A percentile compares a stretch with the other conserved stretches of the same genome.
These are phyloP conservation scores for Teratosphaeria zuluensis DNA, from an alignment of 2,329 filamentous ascomycete species.

Conservation along the genomic window DNA sequence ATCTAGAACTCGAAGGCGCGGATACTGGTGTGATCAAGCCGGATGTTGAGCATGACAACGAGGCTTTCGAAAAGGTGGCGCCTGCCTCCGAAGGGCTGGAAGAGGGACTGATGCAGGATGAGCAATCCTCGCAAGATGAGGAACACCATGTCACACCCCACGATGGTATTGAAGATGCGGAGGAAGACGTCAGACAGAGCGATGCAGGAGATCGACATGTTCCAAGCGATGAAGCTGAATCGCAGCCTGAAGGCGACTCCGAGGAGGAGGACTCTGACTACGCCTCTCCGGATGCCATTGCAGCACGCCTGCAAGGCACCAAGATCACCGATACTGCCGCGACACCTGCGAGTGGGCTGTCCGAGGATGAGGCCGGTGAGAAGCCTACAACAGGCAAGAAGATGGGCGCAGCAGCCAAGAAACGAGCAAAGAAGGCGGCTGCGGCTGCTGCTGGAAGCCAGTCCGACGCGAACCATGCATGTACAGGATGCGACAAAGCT, in stretches of 20 bases:
- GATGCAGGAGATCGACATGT: not conserved
- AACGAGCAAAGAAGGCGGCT: constrained; percentile 39
- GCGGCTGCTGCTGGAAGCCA: constrained; percentile 26
- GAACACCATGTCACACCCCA: not conserved
- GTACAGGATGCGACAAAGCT: constrained; percentile 64
- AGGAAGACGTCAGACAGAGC: constrained; percentile 1
- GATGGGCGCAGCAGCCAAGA: constrained; percentile 30
- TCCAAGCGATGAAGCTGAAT: not conserved
- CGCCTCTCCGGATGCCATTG: constrained; percentile 32
- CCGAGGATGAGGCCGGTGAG: constrained; percentile 5
- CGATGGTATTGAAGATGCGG: not conserved
- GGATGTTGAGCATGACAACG: constrained; percentile 12
- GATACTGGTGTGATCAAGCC: constrained; percentile 6
- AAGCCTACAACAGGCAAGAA: constrained; percentile 35
- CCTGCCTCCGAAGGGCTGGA: not conserved
- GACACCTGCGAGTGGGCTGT: constrained; percentile 1
- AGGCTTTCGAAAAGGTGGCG: constrained; percentile 6
- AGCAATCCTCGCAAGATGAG: not conserved
- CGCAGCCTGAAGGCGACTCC: constrained; percentile 2
- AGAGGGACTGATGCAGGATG: not conserved
- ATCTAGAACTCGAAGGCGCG: constrained; percentile 39
- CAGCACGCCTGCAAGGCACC: constrained; percentile 28
- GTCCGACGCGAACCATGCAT: constrained; percentile 48
- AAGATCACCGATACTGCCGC: constrained; percentile 4
- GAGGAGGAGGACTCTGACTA: constrained; percentile 38